Base-by-base conservation (phyloP, 768 basidiomycete species). In the Tylopilus sp. region DNA sequence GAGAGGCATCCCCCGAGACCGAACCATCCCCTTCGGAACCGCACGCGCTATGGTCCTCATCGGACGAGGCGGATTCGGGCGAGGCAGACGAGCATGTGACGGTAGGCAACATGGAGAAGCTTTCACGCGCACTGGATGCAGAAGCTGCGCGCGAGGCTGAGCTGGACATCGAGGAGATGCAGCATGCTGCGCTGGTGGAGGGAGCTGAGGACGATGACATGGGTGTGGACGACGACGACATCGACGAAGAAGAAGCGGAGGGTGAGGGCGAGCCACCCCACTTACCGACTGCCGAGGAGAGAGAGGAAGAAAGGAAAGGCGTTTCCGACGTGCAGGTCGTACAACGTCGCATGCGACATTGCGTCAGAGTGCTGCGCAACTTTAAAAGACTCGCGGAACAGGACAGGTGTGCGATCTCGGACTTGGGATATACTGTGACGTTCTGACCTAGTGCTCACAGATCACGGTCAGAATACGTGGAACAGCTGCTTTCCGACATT, bases 401-500 rank as follows among this genome's bases (percentile, higher is more conserved):
- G 59, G 85, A 82, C 51, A 79, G 88, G 91, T 67, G n/a, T 26
- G 55, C 51, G 23, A 8, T 51, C 50, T 53, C 22, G 44, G 10
- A 48, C 36, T 8, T 38, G 31, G 26, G 10, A 28, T 28, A n/a
- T 57, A 7, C 20, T 26, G 52, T 52, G 7, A n/a, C 18, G n/a
- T 45, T n/a, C 49, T 57, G 31, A 55, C 31, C 39, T 12, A n/a
- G 20, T 46, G 39, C 45, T 26, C 20, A 17, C 63, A 97, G 95
- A 57, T 81, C 91, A 53, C 80, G 97, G 28, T 82, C 91, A 30
- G 95, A 99, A 63, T 95, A 98, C 57, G 79, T 88, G 26, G 83
- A 86, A 38, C 95, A 98, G 67, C 74, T 99, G 43, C 73, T 94
- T 11, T 75, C 83, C 23, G 97, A 99, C 60, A 93, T 98, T 58